phyloP scores from a whole-genome alignment of 2,329 filamentous ascomycete genomes.

The Trichophyton benhamiae region DNA sequence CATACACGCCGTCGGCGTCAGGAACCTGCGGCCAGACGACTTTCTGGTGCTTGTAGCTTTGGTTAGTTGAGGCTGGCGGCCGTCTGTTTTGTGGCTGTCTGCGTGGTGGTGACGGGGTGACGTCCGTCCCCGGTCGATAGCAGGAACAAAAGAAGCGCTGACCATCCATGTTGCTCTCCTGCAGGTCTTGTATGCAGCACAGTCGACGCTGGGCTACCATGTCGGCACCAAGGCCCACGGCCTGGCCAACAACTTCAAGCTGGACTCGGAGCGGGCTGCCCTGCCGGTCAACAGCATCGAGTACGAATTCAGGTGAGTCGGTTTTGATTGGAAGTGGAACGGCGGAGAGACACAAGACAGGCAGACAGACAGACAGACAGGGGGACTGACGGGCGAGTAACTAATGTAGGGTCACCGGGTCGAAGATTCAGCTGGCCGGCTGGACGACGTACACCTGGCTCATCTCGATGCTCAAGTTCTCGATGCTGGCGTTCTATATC shows the following conservation, averaged over 20 bases:
- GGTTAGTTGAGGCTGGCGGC: background rate
- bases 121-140: conserved; percentile 8
- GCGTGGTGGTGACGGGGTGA: background rate
- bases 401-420: conserved; percentile 34
- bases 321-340: background rate
- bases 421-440: conserved; percentile 40
- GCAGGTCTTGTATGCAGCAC: conserved; percentile 36
- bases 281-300: conserved; percentile 33
- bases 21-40: conserved; percentile 35
- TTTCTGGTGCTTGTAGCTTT: conserved; percentile 36
- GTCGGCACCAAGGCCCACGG: conserved; percentile 37
- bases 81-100: background rate
- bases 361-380: too few species aligned
- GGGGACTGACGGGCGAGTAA: background rate
- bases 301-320: conserved; percentile 27
- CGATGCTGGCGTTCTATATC: conserved; percentile 43
- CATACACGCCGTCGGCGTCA: conserved; percentile 22
- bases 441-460: conserved; percentile 41
- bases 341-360: too few species aligned
- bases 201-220: conserved; percentile 37
- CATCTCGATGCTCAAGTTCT: conserved; percentile 40
- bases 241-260: conserved; percentile 42
- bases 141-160: background rate
- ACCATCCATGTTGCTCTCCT: background rate
- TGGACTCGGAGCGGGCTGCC: conserved; percentile 33